A percentile compares a stretch with the other conserved stretches of the same genome.
Conservation (phyloP, 2,329 filamentous ascomycete species). For the Penicillium digitatum region DNA sequence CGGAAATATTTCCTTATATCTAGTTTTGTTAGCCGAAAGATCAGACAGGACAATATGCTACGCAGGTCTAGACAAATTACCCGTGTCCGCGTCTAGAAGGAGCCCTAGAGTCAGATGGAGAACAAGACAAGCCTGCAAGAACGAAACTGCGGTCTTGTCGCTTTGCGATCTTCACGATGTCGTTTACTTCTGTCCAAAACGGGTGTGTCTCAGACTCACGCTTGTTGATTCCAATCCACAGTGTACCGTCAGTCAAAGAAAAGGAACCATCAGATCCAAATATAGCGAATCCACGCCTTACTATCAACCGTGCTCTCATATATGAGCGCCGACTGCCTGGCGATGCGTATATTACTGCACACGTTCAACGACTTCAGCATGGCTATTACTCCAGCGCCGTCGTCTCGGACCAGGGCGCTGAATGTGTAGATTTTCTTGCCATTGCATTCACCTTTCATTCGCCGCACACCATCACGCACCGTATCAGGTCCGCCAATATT, state of each 20-base stretch:
- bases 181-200: slow-evolving; percentile 1
- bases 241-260: slow-evolving; percentile 5
- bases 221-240: background rate
- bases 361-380: slow-evolving; percentile 50
- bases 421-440: slow-evolving; percentile 49
- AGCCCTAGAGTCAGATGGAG: slow-evolving; percentile 16
- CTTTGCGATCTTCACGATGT: slow-evolving; percentile 6
- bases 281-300: slow-evolving; percentile 35
- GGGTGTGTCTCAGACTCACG: background rate
- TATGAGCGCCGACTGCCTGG: slow-evolving; percentile 50
- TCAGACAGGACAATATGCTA: background rate
- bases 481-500: slow-evolving; percentile 49
- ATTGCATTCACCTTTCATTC: slow-evolving; percentile 51
- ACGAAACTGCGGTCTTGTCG: slow-evolving; percentile 9
- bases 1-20: background rate
- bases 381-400: slow-evolving; percentile 45
- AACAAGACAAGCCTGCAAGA: slow-evolving; percentile 4
- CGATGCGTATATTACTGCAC: slow-evolving; percentile 48
- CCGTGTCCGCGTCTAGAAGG: background rate
- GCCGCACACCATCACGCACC: slow-evolving; percentile 40
- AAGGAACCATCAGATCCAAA: slow-evolving; percentile 32
- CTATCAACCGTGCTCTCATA: slow-evolving; percentile 43
- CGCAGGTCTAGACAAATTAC: background rate
- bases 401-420: slow-evolving; percentile 42
- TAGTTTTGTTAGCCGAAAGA: background rate